Percentiles rank a stretch among this genome's conserved stretches.
Conservation (phyloP, 371 early-diverging fungal genomes). For the Apophysomyces elegans region DNA sequence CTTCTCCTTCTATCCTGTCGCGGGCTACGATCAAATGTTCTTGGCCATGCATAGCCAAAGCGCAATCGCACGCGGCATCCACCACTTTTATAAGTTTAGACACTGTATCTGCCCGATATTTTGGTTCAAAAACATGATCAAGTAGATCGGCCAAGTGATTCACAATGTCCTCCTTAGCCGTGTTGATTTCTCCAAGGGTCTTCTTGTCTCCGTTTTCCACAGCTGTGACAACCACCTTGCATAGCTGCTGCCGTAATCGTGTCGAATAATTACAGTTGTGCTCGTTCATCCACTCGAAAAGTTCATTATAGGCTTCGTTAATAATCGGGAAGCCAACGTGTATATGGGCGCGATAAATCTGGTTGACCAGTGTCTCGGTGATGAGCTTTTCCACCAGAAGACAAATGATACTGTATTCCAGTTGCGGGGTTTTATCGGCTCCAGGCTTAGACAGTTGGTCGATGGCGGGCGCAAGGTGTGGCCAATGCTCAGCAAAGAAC, state of each 20-base stretch:
- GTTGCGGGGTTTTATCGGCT: conserved; percentile 6
- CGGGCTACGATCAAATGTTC: conserved; percentile 32
- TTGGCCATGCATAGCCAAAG: conserved; percentile 45
- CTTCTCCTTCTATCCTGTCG: conserved; percentile 17
- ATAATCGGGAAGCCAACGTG: conserved; percentile 34
- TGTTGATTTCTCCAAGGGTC: conserved; percentile 26
- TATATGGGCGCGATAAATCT: conserved; percentile 37
- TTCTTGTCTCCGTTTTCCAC: conserved; percentile 24
- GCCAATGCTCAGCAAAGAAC: conserved; percentile 33
- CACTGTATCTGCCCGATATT: conserved; percentile 17
- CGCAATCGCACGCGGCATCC: conserved; percentile 38
- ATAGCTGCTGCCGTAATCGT: conserved; percentile 48
- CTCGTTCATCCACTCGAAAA: conserved; percentile 39
- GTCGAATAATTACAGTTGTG: conserved; percentile 37
- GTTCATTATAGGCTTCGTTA: conserved; percentile 42
- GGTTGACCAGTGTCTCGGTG: conserved; percentile 30
- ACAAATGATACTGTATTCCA: conserved; percentile 35
- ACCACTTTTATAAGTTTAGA: conserved; percentile 37
- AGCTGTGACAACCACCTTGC: conserved; percentile 39
- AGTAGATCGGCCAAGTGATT: conserved; percentile 24
- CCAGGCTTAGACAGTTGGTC: conserved; percentile 23
- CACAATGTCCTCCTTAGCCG: conserved; percentile 24
- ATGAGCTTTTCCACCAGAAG: conserved; percentile 48
- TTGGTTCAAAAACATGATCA: conserved; percentile 27
- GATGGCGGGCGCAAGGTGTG: conserved; percentile 31